Evolutionary conservation across 2,329 filamentous ascomycete genomes (phyloP).

Genomic region (Alternaria metachromatica): DNA sequence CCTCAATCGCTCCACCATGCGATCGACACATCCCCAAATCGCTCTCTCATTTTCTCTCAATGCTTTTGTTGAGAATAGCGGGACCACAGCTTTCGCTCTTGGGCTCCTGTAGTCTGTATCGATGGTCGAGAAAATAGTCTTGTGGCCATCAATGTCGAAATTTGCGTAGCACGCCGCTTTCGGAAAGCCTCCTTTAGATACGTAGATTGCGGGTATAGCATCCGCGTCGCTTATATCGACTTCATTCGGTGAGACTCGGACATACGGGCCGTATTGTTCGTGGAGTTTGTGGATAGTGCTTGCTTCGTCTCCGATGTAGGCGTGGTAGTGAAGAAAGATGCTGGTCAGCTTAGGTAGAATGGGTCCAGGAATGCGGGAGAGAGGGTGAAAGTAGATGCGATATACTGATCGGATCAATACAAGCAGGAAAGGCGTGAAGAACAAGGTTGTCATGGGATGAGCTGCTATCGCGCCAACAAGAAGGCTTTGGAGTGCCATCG

Average conservation of each 20-base stretch:
- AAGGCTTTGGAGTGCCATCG: slow-evolving; percentile 14
- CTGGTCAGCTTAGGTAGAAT: slow-evolving; percentile 27
- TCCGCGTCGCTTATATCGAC: slow-evolving; percentile 38
- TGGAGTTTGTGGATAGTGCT: slow-evolving; percentile 29
- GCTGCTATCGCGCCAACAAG: not conserved
- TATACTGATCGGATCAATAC: slow-evolving; percentile 25
- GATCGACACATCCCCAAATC: slow-evolving; percentile 52
- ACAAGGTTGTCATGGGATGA: slow-evolving; percentile 5
- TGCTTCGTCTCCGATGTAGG: slow-evolving; percentile 39
- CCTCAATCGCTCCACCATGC: slow-evolving; percentile 52
- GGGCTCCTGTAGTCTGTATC: slow-evolving; percentile 51
- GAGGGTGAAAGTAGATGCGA: slow-evolving; percentile 32
- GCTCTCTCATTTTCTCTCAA: slow-evolving; percentile 50
- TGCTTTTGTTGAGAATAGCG: slow-evolving; percentile 58
- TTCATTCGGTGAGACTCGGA: slow-evolving; percentile 37
- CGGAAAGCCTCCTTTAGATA: slow-evolving; percentile 59
- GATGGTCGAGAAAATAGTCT: slow-evolving; percentile 61
- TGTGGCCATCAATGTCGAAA: slow-evolving; percentile 64
- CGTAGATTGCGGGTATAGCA: slow-evolving; percentile 59
- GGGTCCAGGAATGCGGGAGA: slow-evolving; percentile 33
- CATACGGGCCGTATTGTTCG: slow-evolving; percentile 26
- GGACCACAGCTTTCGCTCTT: slow-evolving; percentile 59
- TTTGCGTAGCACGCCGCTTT: slow-evolving; percentile 62
- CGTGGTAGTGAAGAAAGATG: slow-evolving; percentile 38
- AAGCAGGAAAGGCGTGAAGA: slow-evolving; percentile 10